Evolutionary conservation across 805 yeast species (phyloP).

Genomic region (Yamadazyma insecticola): DNA sequence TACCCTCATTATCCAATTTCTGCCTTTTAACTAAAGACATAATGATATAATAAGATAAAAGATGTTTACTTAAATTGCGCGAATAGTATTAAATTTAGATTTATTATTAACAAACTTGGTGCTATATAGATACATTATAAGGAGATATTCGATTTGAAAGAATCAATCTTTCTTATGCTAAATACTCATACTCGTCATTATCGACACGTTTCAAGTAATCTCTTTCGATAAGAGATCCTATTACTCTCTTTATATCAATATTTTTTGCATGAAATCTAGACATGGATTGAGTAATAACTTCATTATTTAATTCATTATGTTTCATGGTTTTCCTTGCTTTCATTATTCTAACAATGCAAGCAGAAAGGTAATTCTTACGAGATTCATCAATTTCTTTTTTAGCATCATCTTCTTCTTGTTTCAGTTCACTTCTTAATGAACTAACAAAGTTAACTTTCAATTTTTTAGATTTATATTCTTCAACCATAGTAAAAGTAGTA

Average conservation of each 20-base stretch:
- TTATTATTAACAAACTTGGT: too few relatives aligned
- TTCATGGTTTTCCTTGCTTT: constrained; percentile 79
- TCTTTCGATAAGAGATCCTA: constrained; percentile 78
- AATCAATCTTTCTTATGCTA: constrained; percentile 45
- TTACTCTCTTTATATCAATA: constrained; percentile 80
- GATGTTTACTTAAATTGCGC: too few relatives aligned
- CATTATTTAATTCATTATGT: constrained; percentile 79
- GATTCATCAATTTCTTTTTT: constrained; percentile 82
- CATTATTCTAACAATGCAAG: constrained; percentile 95
- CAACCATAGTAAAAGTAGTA: constrained; percentile 65
- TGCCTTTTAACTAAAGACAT: constrained; percentile 35
- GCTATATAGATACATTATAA: too few relatives aligned
- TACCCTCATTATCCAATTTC: constrained; percentile 9
- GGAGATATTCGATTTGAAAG: too few relatives aligned
- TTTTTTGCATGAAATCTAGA: constrained; percentile 81
- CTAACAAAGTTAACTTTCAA: constrained; percentile 74
- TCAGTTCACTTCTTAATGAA: constrained; percentile 47
- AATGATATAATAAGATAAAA: too few relatives aligned
- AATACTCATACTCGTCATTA: constrained; percentile 70
- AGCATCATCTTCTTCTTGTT: constrained; percentile 68
- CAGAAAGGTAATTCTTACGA: constrained; percentile 79
- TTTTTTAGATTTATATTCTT: constrained; percentile 81
- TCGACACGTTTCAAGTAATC: constrained; percentile 79
- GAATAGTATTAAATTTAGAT: too few relatives aligned
- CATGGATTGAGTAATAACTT: constrained; percentile 81